Percentiles rank a stretch among this genome's conserved stretches.
These are phyloP conservation scores for Monosporascus sp. DNA, from an alignment of 2,329 filamentous ascomycete species.

Conservation along the genomic window DNA sequence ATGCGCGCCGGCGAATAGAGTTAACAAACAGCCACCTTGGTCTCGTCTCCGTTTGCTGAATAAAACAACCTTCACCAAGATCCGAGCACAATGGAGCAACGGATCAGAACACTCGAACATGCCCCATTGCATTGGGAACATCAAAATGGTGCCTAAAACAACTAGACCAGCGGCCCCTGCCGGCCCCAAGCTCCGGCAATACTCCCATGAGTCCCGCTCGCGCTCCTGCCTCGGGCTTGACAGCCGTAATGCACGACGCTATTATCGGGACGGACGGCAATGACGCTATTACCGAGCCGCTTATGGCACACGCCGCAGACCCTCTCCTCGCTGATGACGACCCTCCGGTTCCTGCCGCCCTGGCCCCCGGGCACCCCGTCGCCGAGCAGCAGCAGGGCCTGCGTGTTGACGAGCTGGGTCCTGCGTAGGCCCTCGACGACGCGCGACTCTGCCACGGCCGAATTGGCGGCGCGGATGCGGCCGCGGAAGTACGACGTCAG, in stretches of 20 bases:
- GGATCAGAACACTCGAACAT: too few species aligned
- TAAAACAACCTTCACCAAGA: too few species aligned
- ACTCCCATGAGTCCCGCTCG: slow-evolving; percentile 29
- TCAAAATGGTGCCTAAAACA: too few species aligned
- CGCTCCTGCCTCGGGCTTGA: slow-evolving; percentile 40
- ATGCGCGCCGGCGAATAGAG: too few species aligned
- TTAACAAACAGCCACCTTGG: too few species aligned
- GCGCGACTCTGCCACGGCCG: slow-evolving; percentile 71
- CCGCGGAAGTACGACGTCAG: slow-evolving; percentile 89
- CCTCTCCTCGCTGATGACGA: slow-evolving; percentile 80
- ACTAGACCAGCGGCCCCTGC: slow-evolving; percentile 8
- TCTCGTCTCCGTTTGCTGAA: too few species aligned
- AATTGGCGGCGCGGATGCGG: slow-evolving; percentile 81
- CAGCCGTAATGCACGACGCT: slow-evolving; percentile 79
- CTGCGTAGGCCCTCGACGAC: slow-evolving; percentile 73
- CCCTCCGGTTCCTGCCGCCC: slow-evolving; percentile 55
- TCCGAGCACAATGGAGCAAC: too few species aligned
- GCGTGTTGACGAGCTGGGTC: slow-evolving; percentile 72
- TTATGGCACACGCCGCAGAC: slow-evolving; percentile 93
- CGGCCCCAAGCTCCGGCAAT: slow-evolving; percentile 26
- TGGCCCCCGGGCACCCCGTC: slow-evolving; percentile 51
- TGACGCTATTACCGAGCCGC: slow-evolving; percentile 82
- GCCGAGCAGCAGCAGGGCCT: slow-evolving; percentile 69
- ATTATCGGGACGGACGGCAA: slow-evolving; percentile 83
- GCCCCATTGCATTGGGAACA: too few species aligned